Percentiles rank a stretch among this genome's conserved stretches.
Evolutionary conservation across 2,329 filamentous ascomycete species (phyloP).

Genomic region (Colletotrichum falcatum): DNA sequence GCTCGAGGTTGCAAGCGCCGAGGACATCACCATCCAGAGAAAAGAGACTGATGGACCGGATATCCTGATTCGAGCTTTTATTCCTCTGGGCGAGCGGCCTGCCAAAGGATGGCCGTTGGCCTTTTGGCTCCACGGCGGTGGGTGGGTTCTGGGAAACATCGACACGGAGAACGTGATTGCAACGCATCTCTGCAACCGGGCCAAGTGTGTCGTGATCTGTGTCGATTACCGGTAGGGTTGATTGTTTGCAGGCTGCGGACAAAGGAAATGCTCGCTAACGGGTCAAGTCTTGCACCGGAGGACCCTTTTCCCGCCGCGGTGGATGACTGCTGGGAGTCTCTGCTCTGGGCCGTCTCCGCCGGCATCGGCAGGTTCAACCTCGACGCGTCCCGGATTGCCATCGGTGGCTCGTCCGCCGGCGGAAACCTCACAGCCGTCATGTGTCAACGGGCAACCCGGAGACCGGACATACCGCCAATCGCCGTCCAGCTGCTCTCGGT

Average conservation of each 20-base stretch:
- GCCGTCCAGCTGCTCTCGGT: slow-evolving; percentile 65
- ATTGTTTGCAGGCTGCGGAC: too few species aligned
- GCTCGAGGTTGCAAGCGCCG: slow-evolving; percentile 59
- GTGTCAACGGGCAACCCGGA: slow-evolving; percentile 60
- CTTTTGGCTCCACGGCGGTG: slow-evolving; percentile 69
- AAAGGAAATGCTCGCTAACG: too few species aligned
- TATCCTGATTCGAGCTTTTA: slow-evolving; percentile 63
- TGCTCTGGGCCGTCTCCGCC: slow-evolving; percentile 58
- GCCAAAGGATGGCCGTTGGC: slow-evolving; percentile 65
- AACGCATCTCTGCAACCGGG: slow-evolving; percentile 63
- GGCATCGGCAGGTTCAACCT: slow-evolving; percentile 51
- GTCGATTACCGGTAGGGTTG: slow-evolving; percentile 64
- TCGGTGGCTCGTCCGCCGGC: slow-evolving; percentile 58
- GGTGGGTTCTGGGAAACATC: slow-evolving; percentile 69
- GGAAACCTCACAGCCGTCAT: slow-evolving; percentile 65
- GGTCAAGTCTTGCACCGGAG: slow-evolving; percentile 67
- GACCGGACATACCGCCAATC: slow-evolving; percentile 49
- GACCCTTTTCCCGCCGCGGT: slow-evolving; percentile 67
- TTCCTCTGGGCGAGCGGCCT: slow-evolving; percentile 58
- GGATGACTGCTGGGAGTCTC: slow-evolving; percentile 67
- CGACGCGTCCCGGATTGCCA: slow-evolving; percentile 58
- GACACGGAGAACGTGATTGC: slow-evolving; percentile 69
- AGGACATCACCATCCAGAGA: slow-evolving; percentile 58
- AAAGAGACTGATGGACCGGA: slow-evolving; percentile 60
- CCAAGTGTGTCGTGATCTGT: slow-evolving; percentile 64